These are phyloP conservation scores for Naegleria fowleri DNA, from an alignment of 208 protist species.

Conservation along the genomic window DNA sequence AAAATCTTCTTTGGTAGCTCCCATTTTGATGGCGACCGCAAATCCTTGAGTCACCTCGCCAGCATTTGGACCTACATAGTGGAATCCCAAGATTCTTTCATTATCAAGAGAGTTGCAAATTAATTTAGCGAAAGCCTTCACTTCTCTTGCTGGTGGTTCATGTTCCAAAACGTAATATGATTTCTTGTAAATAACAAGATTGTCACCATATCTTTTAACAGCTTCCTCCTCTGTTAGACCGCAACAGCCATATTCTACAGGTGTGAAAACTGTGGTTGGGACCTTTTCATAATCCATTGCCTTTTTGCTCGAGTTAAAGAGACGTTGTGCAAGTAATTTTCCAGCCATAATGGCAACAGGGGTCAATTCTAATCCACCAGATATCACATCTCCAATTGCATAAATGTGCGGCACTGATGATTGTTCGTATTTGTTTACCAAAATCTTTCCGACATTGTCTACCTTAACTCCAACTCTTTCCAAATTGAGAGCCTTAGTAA, in stretches of 20 bases:
- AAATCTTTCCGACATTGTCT: slow-evolving; percentile 50
- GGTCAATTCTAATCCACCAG: slow-evolving; percentile 54
- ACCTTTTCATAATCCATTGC: slow-evolving; percentile 62
- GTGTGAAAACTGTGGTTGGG: slow-evolving; percentile 80
- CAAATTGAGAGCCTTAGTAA: slow-evolving; percentile 49
- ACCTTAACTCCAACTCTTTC: slow-evolving; percentile 49
- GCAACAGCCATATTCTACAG: slow-evolving; percentile 71
- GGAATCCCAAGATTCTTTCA: slow-evolving; percentile 62
- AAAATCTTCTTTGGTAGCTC: slow-evolving; percentile 84
- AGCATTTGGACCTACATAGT: slow-evolving; percentile 69
- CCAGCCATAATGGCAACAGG: slow-evolving; percentile 78
- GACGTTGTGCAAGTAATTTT: slow-evolving; percentile 51
- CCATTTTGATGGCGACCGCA: slow-evolving; percentile 72
- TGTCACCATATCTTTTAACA: slow-evolving; percentile 56
- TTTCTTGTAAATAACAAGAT: slow-evolving; percentile 52
- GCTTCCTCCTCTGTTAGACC: slow-evolving; percentile 72
- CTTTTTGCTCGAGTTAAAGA: slow-evolving; percentile 45
- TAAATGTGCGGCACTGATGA: slow-evolving; percentile 69
- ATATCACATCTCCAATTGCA: slow-evolving; percentile 67
- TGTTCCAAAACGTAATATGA: not conserved
- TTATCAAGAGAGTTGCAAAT: not conserved
- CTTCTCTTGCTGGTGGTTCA: not conserved
- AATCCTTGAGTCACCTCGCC: slow-evolving; percentile 82
- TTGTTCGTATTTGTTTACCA: slow-evolving; percentile 44
- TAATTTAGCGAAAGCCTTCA: not conserved